These are phyloP conservation scores for Hypoxylon sp. DNA, from an alignment of 2,329 filamentous ascomycete species.

Conservation along the genomic window DNA sequence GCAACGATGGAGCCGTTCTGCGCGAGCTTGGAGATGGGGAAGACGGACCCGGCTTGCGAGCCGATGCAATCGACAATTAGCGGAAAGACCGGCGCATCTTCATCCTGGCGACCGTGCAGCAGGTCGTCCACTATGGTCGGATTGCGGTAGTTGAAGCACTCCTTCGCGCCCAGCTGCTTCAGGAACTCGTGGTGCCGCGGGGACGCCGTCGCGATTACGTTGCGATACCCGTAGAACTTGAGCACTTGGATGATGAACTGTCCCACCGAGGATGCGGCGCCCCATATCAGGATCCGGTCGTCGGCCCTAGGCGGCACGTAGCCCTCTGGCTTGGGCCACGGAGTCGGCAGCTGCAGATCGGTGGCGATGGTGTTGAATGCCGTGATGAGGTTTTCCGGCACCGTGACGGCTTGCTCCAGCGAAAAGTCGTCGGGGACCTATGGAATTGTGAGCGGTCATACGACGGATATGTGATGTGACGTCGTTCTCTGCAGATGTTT, in stretches of 20 bases:
- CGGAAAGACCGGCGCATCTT: constrained; percentile 47
- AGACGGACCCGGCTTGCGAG: constrained; percentile 56
- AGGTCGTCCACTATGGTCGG: constrained; percentile 48
- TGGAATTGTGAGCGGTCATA: constrained; percentile 2
- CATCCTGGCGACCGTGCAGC: constrained; percentile 35
- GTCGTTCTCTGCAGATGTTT: background rate
- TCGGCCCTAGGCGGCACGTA: constrained; percentile 50
- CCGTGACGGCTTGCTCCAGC: constrained; percentile 48
- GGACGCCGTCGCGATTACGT: constrained; percentile 59
- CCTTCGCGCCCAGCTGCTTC: constrained; percentile 53
- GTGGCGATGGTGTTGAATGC: constrained; percentile 62
- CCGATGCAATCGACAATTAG: constrained; percentile 66
- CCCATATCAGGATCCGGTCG: constrained; percentile 59
- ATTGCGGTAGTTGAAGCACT: constrained; percentile 58
- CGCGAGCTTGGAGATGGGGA: constrained; percentile 60
- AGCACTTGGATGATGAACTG: constrained; percentile 60
- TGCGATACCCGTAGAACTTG: constrained; percentile 60
- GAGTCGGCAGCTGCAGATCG: constrained; percentile 62
- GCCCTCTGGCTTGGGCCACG: constrained; percentile 62
- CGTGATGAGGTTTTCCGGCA: constrained; percentile 67
- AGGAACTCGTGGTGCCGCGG: constrained; percentile 55
- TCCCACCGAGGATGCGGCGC: constrained; percentile 61
- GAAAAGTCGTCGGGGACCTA: constrained; percentile 41
- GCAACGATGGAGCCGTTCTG: constrained; percentile 60
- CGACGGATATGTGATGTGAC: no score